phyloP scores from a whole-genome alignment of 2,329 filamentous ascomycete genomes.

The Neopestalotiopsis rosae region DNA sequence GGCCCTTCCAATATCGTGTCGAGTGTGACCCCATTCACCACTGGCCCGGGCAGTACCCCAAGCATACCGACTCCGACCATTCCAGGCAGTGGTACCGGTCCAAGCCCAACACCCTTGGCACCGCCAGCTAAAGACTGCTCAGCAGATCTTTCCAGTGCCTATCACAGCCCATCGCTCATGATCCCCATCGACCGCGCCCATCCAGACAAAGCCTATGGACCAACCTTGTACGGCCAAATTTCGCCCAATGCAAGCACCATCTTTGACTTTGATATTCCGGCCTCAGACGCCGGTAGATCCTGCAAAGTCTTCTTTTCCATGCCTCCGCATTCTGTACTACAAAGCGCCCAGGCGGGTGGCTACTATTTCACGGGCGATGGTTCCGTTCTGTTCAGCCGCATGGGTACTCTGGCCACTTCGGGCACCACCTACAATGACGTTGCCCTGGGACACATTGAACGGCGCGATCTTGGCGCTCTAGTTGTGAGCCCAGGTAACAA shows the following conservation, averaged over 20 bases:
- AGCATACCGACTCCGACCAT: background rate
- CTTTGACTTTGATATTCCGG: constrained; percentile 73
- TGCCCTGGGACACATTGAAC: constrained; percentile 6
- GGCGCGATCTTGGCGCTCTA: constrained; percentile 46
- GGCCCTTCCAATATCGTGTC: background rate
- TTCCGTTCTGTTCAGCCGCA: constrained; percentile 53
- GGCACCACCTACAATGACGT: constrained; percentile 59
- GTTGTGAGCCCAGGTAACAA: constrained; percentile 56
- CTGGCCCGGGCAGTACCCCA: constrained; percentile 1
- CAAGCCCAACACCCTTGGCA: constrained; percentile 10
- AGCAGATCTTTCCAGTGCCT: constrained; percentile 21
- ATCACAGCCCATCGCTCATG: constrained; percentile 36
- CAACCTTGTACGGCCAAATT: constrained; percentile 60
- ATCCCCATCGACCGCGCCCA: constrained; percentile 61
- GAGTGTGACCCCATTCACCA: constrained; percentile 16
- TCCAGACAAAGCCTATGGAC: constrained; percentile 58
- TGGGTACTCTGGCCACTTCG: constrained; percentile 49
- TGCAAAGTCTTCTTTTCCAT: constrained; percentile 72
- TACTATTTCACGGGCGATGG: constrained; percentile 61
- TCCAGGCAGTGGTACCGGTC: background rate
- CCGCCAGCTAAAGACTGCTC: constrained; percentile 12
- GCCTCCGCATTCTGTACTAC: constrained; percentile 56
- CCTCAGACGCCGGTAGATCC: constrained; percentile 56
- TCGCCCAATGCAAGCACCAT: constrained; percentile 59
- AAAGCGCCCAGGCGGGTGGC: constrained; percentile 50